Conservation (phyloP, 768 basidiomycete species). For the Russula vinacea region DNA sequence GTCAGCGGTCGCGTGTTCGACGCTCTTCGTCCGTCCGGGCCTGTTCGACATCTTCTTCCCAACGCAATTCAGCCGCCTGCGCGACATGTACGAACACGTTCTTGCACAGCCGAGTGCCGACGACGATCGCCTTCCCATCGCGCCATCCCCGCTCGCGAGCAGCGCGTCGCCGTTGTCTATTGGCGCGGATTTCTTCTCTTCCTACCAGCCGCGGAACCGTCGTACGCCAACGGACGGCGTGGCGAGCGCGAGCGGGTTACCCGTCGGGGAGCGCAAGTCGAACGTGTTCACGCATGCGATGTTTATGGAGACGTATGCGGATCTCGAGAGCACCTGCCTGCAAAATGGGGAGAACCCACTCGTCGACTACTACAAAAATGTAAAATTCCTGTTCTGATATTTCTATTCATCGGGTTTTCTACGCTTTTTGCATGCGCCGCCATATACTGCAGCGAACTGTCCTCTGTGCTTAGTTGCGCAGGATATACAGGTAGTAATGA, state of each 20-base stretch:
- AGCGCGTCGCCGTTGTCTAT: slow-evolving; percentile 50
- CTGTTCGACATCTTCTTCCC: slow-evolving; percentile 99
- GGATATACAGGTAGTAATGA: slow-evolving; percentile 78
- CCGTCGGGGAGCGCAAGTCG: slow-evolving; percentile 77
- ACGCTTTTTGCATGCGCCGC: not conserved
- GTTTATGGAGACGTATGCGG: slow-evolving; percentile 84
- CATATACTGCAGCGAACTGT: not conserved
- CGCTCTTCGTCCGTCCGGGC: slow-evolving; percentile 88
- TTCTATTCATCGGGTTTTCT: not conserved
- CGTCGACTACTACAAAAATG: slow-evolving; percentile 88
- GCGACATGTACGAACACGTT: slow-evolving; percentile 87
- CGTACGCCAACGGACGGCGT: slow-evolving; percentile 68
- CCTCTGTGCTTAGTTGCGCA: slow-evolving; percentile 43
- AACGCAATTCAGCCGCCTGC: slow-evolving; percentile 77
- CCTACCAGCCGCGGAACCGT: slow-evolving; percentile 53
- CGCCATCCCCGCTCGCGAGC: slow-evolving; percentile 50
- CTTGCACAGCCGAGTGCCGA: slow-evolving; percentile 53
- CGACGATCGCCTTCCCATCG: slow-evolving; percentile 33
- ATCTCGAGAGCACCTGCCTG: slow-evolving; percentile 64
- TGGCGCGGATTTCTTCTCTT: slow-evolving; percentile 70
- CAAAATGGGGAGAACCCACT: slow-evolving; percentile 86
- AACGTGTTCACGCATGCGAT: slow-evolving; percentile 85
- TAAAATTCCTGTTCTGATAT: slow-evolving; percentile 80
- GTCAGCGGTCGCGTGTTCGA: slow-evolving; percentile 83
- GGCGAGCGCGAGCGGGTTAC: slow-evolving; percentile 67